A percentile compares a stretch with the other conserved stretches of the same genome.
phyloP scores from a whole-genome alignment of 352 stramenopile genomes.

The Phytophthora aleatoria region DNA sequence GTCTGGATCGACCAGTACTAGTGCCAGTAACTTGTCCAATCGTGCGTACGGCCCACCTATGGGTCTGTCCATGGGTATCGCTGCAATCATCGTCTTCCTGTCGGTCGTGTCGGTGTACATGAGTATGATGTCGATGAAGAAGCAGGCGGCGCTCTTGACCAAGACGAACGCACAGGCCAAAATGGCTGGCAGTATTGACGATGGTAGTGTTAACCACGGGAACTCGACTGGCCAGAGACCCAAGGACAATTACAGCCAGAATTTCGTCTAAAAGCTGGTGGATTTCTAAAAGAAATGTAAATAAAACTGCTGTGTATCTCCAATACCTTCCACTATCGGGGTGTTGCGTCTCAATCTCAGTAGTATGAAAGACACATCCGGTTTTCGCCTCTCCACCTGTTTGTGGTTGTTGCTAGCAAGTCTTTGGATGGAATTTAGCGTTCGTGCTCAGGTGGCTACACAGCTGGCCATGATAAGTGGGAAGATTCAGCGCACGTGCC shows the following conservation, averaged over 20 bases:
- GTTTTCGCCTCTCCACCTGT: conserved; percentile 26
- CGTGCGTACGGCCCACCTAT: conserved; percentile 60
- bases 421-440: conserved; percentile 11
- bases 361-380: conserved; percentile 8
- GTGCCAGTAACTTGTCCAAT: conserved; percentile 26
- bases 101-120: conserved; percentile 41
- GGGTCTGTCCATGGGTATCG: conserved; percentile 43
- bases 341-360: conserved; percentile 18
- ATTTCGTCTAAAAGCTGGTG: conserved; percentile 50
- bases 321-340: neutral
- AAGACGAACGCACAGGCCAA: conserved; percentile 34
- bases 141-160: conserved; percentile 31
- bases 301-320: conserved; percentile 30
- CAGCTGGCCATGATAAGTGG: conserved; percentile 20
- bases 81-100: conserved; percentile 32
- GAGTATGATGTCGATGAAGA: conserved; percentile 30
- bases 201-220: conserved; percentile 13
- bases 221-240: conserved; percentile 28
- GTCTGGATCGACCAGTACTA: conserved; percentile 31
- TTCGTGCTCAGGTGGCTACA: conserved; percentile 21
- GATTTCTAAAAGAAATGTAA: conserved; percentile 25
- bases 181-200: conserved; percentile 30
- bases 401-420: conserved; percentile 6
- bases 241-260: conserved; percentile 65
- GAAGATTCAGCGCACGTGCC: conserved; percentile 31